Conservation (phyloP, 2,329 filamentous ascomycete genomes). For the Bertia moriformis region DNA sequence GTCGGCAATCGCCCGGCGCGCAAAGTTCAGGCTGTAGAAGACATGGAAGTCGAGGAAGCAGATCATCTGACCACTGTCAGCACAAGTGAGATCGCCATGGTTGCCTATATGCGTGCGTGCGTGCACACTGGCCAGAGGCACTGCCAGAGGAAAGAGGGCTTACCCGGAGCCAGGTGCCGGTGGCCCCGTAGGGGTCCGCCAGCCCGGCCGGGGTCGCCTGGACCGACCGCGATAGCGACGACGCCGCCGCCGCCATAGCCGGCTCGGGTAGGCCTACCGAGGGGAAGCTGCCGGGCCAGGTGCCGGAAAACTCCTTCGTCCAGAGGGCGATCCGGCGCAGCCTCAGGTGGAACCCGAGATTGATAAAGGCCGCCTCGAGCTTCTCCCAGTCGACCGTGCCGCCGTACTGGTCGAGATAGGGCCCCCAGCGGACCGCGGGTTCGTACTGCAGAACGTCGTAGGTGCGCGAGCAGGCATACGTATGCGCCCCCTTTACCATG, state of each 20-base stretch:
- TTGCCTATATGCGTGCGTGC: too few relatives aligned
- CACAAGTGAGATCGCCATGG: too few relatives aligned
- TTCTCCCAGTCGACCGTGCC: constrained; percentile 65
- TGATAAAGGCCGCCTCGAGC: constrained; percentile 59
- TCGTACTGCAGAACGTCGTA: constrained; percentile 64
- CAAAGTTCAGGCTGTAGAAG: too few relatives aligned
- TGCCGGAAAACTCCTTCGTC: constrained; percentile 38
- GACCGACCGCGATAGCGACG: constrained; percentile 12
- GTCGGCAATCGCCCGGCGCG: too few relatives aligned
- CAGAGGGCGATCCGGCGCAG: constrained; percentile 31
- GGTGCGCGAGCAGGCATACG: constrained; percentile 52
- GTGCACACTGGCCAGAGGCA: too few relatives aligned
- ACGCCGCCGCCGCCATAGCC: constrained; percentile 4
- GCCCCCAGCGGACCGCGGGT: constrained; percentile 49
- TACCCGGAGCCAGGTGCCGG: constrained; percentile 59
- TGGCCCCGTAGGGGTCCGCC: constrained; percentile 56
- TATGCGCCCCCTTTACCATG: constrained; percentile 13
- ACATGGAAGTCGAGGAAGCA: constrained; percentile 55
- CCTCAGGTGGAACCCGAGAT: constrained; percentile 47
- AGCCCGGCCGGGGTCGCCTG: constrained; percentile 28
- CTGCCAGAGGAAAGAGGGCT: too few relatives aligned
- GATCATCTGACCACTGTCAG: constrained; percentile 15
- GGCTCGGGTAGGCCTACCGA: constrained; percentile 16
- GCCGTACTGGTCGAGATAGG: constrained; percentile 50
- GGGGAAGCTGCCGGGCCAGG: constrained; percentile 34